Evolutionary conservation across 805 yeast species (phyloP).

Genomic region (Debaryomyces hansenii): DNA sequence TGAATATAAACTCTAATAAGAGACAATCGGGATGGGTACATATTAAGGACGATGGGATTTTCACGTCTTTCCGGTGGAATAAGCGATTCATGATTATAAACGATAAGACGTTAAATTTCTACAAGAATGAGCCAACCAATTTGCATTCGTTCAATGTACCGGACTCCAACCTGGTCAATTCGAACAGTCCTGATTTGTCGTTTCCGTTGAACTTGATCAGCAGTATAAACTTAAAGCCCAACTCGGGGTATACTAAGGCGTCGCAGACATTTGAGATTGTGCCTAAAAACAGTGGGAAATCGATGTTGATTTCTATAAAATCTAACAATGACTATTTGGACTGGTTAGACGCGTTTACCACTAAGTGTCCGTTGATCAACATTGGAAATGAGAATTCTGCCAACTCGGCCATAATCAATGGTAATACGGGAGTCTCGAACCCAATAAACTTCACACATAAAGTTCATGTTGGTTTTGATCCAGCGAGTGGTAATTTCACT

Average conservation of each 20-base stretch:
- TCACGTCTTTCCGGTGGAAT: constrained; percentile 89
- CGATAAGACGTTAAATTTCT: constrained; percentile 73
- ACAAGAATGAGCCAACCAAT: constrained; percentile 59
- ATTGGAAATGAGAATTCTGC: constrained; percentile 24
- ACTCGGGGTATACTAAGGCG: constrained; percentile 35
- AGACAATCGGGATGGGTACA: constrained; percentile 80
- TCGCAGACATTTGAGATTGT: constrained; percentile 75
- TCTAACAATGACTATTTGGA: constrained; percentile 76
- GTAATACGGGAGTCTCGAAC: constrained; percentile 64
- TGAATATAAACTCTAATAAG: constrained; percentile 26
- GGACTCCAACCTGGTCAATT: constrained; percentile 18
- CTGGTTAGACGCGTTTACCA: constrained; percentile 87
- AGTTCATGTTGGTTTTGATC: constrained; percentile 86
- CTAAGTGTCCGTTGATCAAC: constrained; percentile 66
- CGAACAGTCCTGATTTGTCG: constrained; percentile 31
- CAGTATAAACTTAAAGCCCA: constrained; percentile 60
- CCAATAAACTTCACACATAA: constrained; percentile 95
- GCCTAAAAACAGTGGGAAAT: constrained; percentile 52
- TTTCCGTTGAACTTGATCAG: constrained; percentile 40
- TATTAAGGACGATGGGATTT: constrained; percentile 83
- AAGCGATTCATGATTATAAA: constrained; percentile 77
- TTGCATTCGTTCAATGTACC: constrained; percentile 40
- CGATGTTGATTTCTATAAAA: constrained; percentile 74
- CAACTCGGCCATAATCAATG: constrained; percentile 14
- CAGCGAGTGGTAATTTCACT: constrained; percentile 61